phyloP scores from a whole-genome alignment of 345 rosid genomes.

The Jatropha curcas region DNA sequence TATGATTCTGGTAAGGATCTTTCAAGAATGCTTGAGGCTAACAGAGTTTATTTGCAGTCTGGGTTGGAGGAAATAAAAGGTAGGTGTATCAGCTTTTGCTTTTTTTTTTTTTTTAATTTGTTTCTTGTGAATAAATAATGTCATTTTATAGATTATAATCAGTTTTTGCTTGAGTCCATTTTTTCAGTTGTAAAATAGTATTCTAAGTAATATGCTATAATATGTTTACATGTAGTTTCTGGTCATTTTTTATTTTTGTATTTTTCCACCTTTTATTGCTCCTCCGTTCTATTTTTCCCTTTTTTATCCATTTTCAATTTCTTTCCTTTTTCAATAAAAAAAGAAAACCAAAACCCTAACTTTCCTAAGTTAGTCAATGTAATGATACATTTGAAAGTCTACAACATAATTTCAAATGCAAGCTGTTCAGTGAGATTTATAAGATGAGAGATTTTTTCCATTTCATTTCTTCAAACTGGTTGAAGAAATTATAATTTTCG shows the following conservation, averaged over 20 bases:
- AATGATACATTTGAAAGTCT: too few species aligned
- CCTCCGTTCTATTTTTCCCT: too few species aligned
- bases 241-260: conserved; percentile 1
- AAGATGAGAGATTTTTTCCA: too few species aligned
- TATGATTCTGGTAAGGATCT: conserved; percentile 73
- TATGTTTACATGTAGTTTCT: not conserved
- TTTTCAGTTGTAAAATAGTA: not conserved
- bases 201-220: not conserved
- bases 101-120: not conserved
- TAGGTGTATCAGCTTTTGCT: too few species aligned
- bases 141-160: not conserved
- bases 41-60: conserved; percentile 50
- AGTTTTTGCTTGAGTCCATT: not conserved
- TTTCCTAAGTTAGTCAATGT: too few species aligned
- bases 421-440: too few species aligned
- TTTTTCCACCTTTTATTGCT: not conserved
- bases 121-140: not conserved
- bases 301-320: too few species aligned
- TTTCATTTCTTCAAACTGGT: too few species aligned
- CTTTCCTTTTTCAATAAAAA: too few species aligned
- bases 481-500: too few species aligned
- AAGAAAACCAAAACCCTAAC: too few species aligned
- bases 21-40: conserved; percentile 71
- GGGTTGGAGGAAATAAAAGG: conserved; percentile 65
- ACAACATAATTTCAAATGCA: too few species aligned